A percentile compares a stretch with the other conserved stretches of the same genome.
These are phyloP conservation scores for Hypoxylon sp. DNA, from an alignment of 2,329 filamentous ascomycete genomes.

Conservation along the genomic window DNA sequence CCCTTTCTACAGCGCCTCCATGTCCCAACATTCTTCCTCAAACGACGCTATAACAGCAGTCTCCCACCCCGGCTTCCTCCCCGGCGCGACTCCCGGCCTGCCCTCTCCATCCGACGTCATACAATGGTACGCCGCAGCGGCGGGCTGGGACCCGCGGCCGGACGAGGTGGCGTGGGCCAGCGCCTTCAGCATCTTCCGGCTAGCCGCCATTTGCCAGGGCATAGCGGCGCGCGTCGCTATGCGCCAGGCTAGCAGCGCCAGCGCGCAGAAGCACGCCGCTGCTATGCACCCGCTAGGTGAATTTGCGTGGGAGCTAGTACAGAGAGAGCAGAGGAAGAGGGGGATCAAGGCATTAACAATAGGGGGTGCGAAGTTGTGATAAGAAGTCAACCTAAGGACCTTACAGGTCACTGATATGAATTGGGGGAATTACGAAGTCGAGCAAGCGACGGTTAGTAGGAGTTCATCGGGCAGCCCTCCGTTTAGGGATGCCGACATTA, in stretches of 20 bases:
- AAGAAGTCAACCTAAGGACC: too few relatives aligned
- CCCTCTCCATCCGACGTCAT: slow-evolving; percentile 64
- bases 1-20: slow-evolving; percentile 60
- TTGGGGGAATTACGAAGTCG: background rate
- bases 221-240: slow-evolving; percentile 90
- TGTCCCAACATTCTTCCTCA: slow-evolving; percentile 38
- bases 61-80: slow-evolving; percentile 66
- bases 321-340: slow-evolving; percentile 22
- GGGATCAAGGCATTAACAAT: background rate
- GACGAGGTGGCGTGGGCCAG: slow-evolving; percentile 73
- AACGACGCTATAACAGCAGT: slow-evolving; percentile 50
- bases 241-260: slow-evolving; percentile 89
- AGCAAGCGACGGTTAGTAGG: background rate
- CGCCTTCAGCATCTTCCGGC: slow-evolving; percentile 73
- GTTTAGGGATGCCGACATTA: too few relatives aligned
- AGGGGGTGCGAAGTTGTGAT: slow-evolving; percentile 29
- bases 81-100: slow-evolving; percentile 72
- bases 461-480: background rate
- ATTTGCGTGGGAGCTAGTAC: slow-evolving; percentile 81
- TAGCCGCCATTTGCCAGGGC: slow-evolving; percentile 79
- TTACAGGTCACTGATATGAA: too few relatives aligned
- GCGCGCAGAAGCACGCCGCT: slow-evolving; percentile 78
- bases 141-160: slow-evolving; percentile 73
- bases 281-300: slow-evolving; percentile 80
- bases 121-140: slow-evolving; percentile 74